Percentiles rank a stretch among this genome's conserved stretches.
phyloP scores from a whole-genome alignment of 164 flowering plant genomes.

The Magnolia changhungtana region DNA sequence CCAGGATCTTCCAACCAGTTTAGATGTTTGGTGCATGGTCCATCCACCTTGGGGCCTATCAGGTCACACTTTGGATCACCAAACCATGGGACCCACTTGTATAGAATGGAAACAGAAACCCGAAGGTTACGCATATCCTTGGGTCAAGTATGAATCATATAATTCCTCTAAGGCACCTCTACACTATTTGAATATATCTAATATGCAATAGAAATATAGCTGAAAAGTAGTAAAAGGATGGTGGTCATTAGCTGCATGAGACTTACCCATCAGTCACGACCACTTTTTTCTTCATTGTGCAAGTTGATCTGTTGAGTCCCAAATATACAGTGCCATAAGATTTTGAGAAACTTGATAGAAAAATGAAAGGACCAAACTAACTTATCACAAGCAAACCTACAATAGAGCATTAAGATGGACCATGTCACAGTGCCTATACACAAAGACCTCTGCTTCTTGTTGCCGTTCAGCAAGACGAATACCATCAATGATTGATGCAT shows the following conservation, averaged over 20 bases:
- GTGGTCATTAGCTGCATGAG: neutral
- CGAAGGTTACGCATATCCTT: neutral
- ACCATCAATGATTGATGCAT: constrained; percentile 95
- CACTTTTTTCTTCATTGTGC: constrained; percentile 68
- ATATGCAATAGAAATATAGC: neutral
- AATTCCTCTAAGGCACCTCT: neutral
- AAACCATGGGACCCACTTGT: neutral
- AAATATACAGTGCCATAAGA: constrained; percentile 8
- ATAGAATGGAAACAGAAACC: neutral
- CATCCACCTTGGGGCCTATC: neutral
- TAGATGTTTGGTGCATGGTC: neutral
- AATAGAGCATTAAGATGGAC: constrained; percentile 62
- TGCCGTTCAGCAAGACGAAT: constrained; percentile 87
- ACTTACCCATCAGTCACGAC: constrained; percentile 90
- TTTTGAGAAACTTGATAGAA: constrained; percentile 2
- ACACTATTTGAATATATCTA: neutral
- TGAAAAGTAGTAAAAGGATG: neutral
- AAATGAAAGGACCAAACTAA: neutral
- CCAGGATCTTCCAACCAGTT: neutral
- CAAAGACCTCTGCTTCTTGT: constrained; percentile 45
- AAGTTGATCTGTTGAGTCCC: constrained; percentile 54
- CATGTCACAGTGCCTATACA: constrained; percentile 87
- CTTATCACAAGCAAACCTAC: constrained; percentile 41
- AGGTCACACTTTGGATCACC: neutral
- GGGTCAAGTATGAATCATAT: neutral